Evolutionary conservation across 345 rosid genomes (phyloP), one percentile per base, ranked within the genome.

Genomic region (Raphanus raphanistrum): DNA sequence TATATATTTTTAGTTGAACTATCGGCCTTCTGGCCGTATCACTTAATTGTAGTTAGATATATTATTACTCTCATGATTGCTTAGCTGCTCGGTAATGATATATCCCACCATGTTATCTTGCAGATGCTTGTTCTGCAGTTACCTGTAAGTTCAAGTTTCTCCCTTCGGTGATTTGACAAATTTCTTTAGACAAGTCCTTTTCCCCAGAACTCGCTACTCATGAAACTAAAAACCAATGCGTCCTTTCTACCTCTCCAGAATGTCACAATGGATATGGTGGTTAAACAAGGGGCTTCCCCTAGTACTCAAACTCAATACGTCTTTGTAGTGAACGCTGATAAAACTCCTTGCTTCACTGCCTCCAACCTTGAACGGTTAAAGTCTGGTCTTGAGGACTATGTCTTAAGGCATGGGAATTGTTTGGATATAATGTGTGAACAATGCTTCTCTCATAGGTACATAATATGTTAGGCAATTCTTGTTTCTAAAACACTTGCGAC

Each of bases 341-440:
- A 75, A 78, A 71, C 79, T 29, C 78, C 76, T 71, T 79, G 80
- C 33, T 79, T 85, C 79, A 73, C 85, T 65, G 75, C 85, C 76
- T 84, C 94, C 70, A 85, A 73, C 77, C 29, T 88, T 82, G 94
- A 90, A 79, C 84, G 89, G 41, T 68, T 95, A 76, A 86, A 84
- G 78, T 89, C 86, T 63, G 98, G 99, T 83, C 84, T 91, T 65
- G 87, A 87, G 83, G 93, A 87, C 84, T 89, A 89, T 73, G 86
- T 92, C 72, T 48, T 88, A 76, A 92, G 73, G 82, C 91, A 88
- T 77, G 79, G 86, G 63, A 83, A 88, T 32, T 82, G 71, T 79
- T 66, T 86, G 76, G 74, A 57, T 50, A 69, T 77, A 38, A 83
- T 77, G 54, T 87, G 93, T 48, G 84, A 81, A 55, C 68, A 72